Percentiles rank a stretch among this genome's conserved stretches.
These are phyloP conservation scores for Xylaria sp. DNA, from an alignment of 2,329 filamentous ascomycete genomes.

Conservation along the genomic window DNA sequence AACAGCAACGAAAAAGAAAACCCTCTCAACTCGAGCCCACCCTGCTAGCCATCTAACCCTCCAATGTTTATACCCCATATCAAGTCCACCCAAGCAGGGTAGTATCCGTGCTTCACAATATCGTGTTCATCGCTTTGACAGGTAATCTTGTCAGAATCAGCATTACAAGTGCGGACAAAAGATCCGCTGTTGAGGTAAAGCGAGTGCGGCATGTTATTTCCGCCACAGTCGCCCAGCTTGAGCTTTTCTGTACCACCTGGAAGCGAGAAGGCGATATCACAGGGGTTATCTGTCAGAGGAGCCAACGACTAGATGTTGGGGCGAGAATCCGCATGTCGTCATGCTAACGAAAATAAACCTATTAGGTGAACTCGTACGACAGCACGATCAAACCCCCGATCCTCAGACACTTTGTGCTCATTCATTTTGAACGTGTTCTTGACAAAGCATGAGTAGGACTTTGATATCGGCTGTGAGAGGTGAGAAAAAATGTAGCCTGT, in stretches of 20 bases:
- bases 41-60: neutral
- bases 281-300: slow-evolving; percentile 28
- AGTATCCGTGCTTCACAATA: slow-evolving; percentile 35
- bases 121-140: slow-evolving; percentile 49
- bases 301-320: slow-evolving; percentile 28
- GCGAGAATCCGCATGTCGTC: slow-evolving; percentile 16
- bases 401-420: too few relatives aligned
- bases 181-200: slow-evolving; percentile 23
- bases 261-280: slow-evolving; percentile 33
- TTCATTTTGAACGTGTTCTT: too few relatives aligned
- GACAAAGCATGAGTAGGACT: too few relatives aligned
- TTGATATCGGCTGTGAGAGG: too few relatives aligned
- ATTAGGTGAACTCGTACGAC: neutral
- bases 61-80: neutral
- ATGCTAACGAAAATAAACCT: neutral
- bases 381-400: too few relatives aligned
- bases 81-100: neutral
- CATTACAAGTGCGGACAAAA: slow-evolving; percentile 20
- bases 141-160: slow-evolving; percentile 36
- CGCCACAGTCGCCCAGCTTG: slow-evolving; percentile 34
- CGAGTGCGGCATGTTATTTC: slow-evolving; percentile 29
- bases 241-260: slow-evolving; percentile 22
- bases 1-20: neutral
- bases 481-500: too few relatives aligned
- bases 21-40: neutral